Percentiles rank a stretch among this genome's conserved stretches.
Conservation (phyloP, 352 stramenopile genomes). For the Phytophthora boehmeriae region DNA sequence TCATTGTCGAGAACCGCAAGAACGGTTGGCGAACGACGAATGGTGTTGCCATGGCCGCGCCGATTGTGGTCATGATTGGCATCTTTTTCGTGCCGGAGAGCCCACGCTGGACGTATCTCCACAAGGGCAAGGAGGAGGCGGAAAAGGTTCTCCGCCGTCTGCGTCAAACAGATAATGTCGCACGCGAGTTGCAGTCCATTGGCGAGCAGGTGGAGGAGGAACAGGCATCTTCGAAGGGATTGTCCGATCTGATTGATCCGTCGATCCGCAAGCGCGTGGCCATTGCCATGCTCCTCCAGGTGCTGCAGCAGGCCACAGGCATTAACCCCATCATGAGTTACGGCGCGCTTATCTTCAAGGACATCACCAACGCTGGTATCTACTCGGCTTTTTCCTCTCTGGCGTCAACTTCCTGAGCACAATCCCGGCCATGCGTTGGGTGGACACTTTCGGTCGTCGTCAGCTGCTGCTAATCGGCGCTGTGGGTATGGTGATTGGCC, state of each 20-base stretch:
- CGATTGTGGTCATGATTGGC: slow-evolving; percentile 36
- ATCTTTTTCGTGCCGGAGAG: slow-evolving; percentile 42
- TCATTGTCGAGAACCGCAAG: slow-evolving; percentile 24
- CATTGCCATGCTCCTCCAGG: slow-evolving; percentile 33
- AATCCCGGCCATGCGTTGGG: slow-evolving; percentile 38
- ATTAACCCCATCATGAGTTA: slow-evolving; percentile 44
- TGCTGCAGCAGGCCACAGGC: slow-evolving; percentile 40
- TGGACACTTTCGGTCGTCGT: slow-evolving; percentile 39
- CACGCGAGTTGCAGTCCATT: slow-evolving; percentile 39
- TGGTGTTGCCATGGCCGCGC: slow-evolving; percentile 26
- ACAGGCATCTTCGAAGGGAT: slow-evolving; percentile 5
- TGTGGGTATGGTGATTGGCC: slow-evolving; percentile 36
- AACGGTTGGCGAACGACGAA: slow-evolving; percentile 37
- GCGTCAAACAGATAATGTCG: slow-evolving; percentile 32
- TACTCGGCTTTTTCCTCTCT: slow-evolving; percentile 31
- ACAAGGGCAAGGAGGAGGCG: slow-evolving; percentile 30
- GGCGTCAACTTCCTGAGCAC: slow-evolving; percentile 41
- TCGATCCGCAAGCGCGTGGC: slow-evolving; percentile 26
- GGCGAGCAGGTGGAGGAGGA: slow-evolving; percentile 36
- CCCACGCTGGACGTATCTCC: slow-evolving; percentile 39
- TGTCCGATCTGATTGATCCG: slow-evolving; percentile 32
- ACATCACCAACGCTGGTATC: slow-evolving; percentile 29
- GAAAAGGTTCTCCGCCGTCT: slow-evolving; percentile 31
- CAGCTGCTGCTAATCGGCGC: slow-evolving; percentile 34
- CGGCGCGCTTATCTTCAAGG: slow-evolving; percentile 39